A percentile compares a stretch with the other conserved stretches of the same genome.
phyloP scores from a whole-genome alignment of 108 stramenopile genomes.

The Cyclotella baltica region DNA sequence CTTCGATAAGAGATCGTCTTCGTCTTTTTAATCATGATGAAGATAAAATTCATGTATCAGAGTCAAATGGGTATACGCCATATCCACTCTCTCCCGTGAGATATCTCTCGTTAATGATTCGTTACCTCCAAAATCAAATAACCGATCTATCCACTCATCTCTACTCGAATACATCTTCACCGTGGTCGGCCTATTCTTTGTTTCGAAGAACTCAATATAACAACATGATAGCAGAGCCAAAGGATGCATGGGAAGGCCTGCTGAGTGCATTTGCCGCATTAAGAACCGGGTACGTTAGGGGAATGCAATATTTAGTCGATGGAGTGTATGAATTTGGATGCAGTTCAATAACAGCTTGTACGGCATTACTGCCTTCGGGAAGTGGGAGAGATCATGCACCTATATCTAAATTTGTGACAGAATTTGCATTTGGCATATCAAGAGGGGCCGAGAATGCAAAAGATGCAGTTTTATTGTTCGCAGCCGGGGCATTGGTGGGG shows the following conservation, averaged over 20 bases:
- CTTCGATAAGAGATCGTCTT: slow-evolving; percentile 5
- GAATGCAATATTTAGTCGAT: slow-evolving; percentile 17
- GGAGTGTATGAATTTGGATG: slow-evolving; percentile 30
- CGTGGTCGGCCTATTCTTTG: slow-evolving; percentile 19
- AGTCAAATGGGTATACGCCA: background rate
- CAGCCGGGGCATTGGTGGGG: slow-evolving; percentile 27
- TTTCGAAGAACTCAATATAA: slow-evolving; percentile 25
- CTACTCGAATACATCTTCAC: background rate
- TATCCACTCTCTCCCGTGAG: background rate
- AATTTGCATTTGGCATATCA: background rate
- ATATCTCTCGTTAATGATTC: slow-evolving; percentile 23
- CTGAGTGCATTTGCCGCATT: slow-evolving; percentile 19
- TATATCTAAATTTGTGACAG: slow-evolving; percentile 5
- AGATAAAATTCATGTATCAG: background rate
- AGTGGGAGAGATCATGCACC: slow-evolving; percentile 1
- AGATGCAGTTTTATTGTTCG: slow-evolving; percentile 23
- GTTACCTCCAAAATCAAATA: slow-evolving; percentile 16
- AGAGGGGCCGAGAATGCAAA: slow-evolving; percentile 16
- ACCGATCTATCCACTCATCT: background rate
- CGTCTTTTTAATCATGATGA: slow-evolving; percentile 15
- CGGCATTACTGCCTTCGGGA: slow-evolving; percentile 8
- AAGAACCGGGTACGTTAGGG: slow-evolving; percentile 21
- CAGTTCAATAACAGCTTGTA: slow-evolving; percentile 20
- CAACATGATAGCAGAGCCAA: slow-evolving; percentile 28
- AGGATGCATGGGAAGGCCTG: slow-evolving; percentile 32